Conservation (phyloP, 2,329 filamentous ascomycete species). For the Fusarium papillatum region DNA sequence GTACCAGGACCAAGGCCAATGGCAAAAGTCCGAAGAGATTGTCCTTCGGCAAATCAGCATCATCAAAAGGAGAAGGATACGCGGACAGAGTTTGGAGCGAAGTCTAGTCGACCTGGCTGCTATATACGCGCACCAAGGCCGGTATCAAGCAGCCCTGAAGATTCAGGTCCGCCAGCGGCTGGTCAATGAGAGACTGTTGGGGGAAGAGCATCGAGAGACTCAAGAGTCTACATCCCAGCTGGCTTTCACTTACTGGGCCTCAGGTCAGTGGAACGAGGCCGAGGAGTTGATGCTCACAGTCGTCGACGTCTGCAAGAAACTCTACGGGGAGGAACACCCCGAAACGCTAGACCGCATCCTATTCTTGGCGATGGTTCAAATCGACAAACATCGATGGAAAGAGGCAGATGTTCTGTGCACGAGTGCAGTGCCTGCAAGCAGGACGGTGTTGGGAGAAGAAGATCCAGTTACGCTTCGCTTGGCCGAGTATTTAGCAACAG, state of each 20-base stretch:
- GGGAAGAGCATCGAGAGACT: background rate
- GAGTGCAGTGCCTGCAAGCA: background rate
- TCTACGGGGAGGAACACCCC: background rate
- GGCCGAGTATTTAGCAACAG: background rate
- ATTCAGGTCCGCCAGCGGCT: background rate
- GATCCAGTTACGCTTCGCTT: background rate
- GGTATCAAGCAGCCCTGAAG: background rate
- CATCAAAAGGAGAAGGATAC: background rate
- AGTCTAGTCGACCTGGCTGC: background rate
- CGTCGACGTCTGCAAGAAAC: background rate
- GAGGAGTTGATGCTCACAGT: background rate
- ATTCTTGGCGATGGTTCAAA: background rate
- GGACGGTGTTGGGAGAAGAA: background rate
- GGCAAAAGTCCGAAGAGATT: background rate
- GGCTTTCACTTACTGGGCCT: background rate
- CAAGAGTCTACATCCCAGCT: background rate
- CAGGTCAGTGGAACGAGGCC: background rate
- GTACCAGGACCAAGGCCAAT: background rate
- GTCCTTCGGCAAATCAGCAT: background rate
- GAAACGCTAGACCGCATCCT: background rate
- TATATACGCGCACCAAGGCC: background rate
- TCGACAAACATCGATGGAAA: background rate
- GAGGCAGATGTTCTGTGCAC: background rate
- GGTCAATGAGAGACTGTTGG: background rate
- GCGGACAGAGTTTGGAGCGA: background rate